Evolutionary conservation across 2,329 filamentous ascomycete species (phyloP).

Genomic region (Fusarium nygamai): DNA sequence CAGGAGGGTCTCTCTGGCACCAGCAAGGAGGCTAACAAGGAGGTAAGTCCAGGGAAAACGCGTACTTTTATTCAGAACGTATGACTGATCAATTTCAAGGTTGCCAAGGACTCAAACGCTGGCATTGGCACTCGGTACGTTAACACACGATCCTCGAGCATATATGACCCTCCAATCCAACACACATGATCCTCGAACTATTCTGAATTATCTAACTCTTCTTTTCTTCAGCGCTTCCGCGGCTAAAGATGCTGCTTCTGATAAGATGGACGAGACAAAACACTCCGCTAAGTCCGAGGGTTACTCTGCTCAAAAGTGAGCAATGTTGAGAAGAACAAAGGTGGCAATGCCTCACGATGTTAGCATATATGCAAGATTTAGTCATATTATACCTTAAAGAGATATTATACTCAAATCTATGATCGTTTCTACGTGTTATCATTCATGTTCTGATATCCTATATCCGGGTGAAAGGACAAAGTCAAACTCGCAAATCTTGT

Average conservation of each 20-base stretch:
- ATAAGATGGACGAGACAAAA: neutral
- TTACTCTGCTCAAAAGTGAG: neutral
- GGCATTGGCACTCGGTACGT: neutral
- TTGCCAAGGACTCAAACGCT: neutral
- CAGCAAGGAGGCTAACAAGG: constrained; percentile 77
- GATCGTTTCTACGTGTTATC: neutral
- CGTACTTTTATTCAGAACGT: neutral
- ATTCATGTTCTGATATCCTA: neutral
- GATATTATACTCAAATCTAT: neutral
- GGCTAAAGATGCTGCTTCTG: neutral
- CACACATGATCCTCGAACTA: neutral
- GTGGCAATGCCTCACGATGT: neutral
- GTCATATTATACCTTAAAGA: neutral
- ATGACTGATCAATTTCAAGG: neutral
- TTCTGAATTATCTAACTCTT: neutral
- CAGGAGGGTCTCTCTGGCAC: constrained; percentile 65
- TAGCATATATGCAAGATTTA: neutral
- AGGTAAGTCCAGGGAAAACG: constrained; percentile 32
- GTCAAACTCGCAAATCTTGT: neutral
- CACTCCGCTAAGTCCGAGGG: neutral
- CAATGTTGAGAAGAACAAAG: neutral
- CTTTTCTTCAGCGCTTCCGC: neutral
- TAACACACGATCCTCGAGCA: neutral
- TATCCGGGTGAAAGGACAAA: neutral
- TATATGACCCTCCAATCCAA: neutral